Percentiles rank a stretch among this genome's conserved stretches.
phyloP scores from a whole-genome alignment of 2,329 filamentous ascomycete species.

The Penicillium griseofulvum region DNA sequence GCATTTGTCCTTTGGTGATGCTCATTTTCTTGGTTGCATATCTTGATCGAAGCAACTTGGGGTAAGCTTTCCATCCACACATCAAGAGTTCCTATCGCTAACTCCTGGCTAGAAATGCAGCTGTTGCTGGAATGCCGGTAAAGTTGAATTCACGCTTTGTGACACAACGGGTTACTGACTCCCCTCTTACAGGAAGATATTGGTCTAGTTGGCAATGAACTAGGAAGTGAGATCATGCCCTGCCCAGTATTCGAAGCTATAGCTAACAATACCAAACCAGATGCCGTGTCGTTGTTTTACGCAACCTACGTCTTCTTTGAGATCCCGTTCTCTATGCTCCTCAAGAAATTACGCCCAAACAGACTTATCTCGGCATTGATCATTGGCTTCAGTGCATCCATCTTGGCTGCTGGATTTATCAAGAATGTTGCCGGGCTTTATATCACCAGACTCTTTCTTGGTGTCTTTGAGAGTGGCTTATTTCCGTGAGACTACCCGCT shows the following conservation, averaged over 20 bases:
- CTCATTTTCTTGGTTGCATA: constrained; percentile 51
- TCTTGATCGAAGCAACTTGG: constrained; percentile 51
- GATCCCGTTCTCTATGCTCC: constrained; percentile 39
- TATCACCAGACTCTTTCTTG: constrained; percentile 24
- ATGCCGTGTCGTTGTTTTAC: constrained; percentile 45
- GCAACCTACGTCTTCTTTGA: constrained; percentile 46
- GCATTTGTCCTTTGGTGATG: constrained; percentile 48
- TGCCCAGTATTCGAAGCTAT: constrained; percentile 18
- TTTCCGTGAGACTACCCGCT: constrained; percentile 8
- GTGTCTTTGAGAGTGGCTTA: constrained; percentile 19
- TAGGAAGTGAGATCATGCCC: constrained; percentile 25
- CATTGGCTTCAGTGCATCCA: constrained; percentile 41
- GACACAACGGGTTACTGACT: neutral
- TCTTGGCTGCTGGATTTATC: constrained; percentile 42
- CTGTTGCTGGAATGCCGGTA: constrained; percentile 15
- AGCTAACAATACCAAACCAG: constrained; percentile 17
- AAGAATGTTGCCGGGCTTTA: constrained; percentile 30
- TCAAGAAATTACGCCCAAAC: constrained; percentile 40
- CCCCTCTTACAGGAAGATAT: constrained; percentile 17
- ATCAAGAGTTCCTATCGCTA: neutral
- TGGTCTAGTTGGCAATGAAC: constrained; percentile 37
- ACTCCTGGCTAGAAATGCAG: constrained; percentile 9
- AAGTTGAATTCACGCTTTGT: neutral
- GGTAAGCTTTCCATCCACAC: constrained; percentile 30
- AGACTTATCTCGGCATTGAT: constrained; percentile 26